Percentiles rank a stretch among this genome's conserved stretches.
These are phyloP conservation scores for Podila verticillata DNA, from an alignment of 192 early-diverging fungal genomes.

Conservation along the genomic window DNA sequence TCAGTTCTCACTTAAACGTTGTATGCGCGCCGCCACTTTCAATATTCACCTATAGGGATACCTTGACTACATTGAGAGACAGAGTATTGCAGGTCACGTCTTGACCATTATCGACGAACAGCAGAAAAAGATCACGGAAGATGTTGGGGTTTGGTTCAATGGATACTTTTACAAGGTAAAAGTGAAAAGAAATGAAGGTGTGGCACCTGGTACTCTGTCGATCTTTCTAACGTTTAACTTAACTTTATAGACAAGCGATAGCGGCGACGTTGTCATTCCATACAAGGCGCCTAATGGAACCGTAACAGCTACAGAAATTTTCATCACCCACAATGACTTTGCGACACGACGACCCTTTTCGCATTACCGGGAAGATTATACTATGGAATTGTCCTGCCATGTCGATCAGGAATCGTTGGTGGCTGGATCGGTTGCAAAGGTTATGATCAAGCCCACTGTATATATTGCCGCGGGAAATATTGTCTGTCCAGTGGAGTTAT, in stretches of 20 bases:
- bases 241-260: conserved; percentile 52
- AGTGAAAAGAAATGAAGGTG: too few relatives aligned
- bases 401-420: conserved; percentile 55
- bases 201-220: too few relatives aligned
- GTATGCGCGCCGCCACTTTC: too few relatives aligned
- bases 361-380: conserved; percentile 26
- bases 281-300: conserved; percentile 11
- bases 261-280: conserved; percentile 55
- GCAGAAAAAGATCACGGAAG: conserved; percentile 15
- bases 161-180: conserved; percentile 49
- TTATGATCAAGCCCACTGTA: conserved; percentile 25
- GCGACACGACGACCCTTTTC: conserved; percentile 27
- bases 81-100: conserved; percentile 56
- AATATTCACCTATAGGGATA: too few relatives aligned
- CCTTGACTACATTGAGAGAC: conserved; percentile 52
- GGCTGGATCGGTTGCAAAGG: conserved; percentile 31
- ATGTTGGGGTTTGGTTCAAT: conserved; percentile 46
- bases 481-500: conserved; percentile 31
- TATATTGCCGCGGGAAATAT: conserved; percentile 1
- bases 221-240: too few relatives aligned
- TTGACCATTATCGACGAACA: conserved; percentile 54
- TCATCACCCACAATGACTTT: conserved; percentile 51
- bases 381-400: conserved; percentile 54
- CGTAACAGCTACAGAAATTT: background rate
- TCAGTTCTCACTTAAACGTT: too few relatives aligned